Percentiles rank a stretch among this genome's conserved stretches.
These are phyloP conservation scores for Sporothrix globosa DNA, from an alignment of 2,329 filamentous ascomycete species.

Conservation along the genomic window DNA sequence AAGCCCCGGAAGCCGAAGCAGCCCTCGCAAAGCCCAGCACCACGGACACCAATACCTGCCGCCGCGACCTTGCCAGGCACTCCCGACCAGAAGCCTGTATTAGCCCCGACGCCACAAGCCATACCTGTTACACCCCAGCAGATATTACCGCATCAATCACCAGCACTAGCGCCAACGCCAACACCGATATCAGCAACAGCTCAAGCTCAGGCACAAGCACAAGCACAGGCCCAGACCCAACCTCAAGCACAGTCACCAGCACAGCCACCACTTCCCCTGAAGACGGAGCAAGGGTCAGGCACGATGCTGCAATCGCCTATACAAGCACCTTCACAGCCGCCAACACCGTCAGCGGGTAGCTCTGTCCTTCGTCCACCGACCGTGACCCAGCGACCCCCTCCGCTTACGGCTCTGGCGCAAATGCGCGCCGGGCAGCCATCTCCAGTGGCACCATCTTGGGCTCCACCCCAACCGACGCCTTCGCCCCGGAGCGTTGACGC, in stretches of 20 bases:
- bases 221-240: slow-evolving; percentile 27
- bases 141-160: not conserved
- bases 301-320: not conserved
- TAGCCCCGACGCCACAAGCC: not conserved
- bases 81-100: slow-evolving; percentile 20
- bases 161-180: not conserved
- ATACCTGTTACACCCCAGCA: slow-evolving; percentile 20
- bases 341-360: not conserved
- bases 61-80: slow-evolving; percentile 29
- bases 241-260: not conserved
- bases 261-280: not conserved
- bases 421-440: slow-evolving; percentile 15
- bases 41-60: slow-evolving; percentile 36
- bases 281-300: not conserved
- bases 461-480: not conserved
- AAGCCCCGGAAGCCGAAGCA: slow-evolving; percentile 38
- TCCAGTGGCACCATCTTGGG: not conserved
- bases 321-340: not conserved
- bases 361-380: slow-evolving; percentile 15
- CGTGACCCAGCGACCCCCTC: slow-evolving; percentile 13
- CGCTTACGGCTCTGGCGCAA: not conserved
- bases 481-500: not conserved
- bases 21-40: slow-evolving; percentile 37
- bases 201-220: slow-evolving; percentile 27
- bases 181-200: not conserved